Conservation (phyloP, 2,329 filamentous ascomycete species). For the Chaetomium strumarium region DNA sequence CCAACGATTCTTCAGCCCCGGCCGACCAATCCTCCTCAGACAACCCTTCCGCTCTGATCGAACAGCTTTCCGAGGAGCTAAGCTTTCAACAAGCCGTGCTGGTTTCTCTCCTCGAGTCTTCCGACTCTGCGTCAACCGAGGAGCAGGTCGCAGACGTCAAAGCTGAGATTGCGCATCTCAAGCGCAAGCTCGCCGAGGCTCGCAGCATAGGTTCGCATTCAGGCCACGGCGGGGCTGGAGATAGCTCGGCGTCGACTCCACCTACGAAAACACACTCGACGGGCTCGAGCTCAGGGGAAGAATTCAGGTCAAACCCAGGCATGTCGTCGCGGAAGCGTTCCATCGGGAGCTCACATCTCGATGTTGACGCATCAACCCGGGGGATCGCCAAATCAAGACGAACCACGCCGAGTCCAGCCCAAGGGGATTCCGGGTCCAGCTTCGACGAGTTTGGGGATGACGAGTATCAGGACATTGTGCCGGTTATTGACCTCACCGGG, state of each 20-base stretch:
- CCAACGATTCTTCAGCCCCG: constrained; percentile 4
- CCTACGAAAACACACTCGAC: constrained; percentile 9
- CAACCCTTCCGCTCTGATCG: constrained; percentile 7
- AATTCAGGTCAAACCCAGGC: not conserved
- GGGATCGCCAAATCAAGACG: constrained; percentile 31
- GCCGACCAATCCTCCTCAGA: not conserved
- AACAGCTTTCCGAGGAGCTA: constrained; percentile 36
- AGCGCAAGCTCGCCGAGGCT: constrained; percentile 25
- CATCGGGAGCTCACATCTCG: constrained; percentile 24
- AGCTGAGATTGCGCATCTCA: constrained; percentile 25
- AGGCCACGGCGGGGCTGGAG: not conserved
- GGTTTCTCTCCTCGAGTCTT: constrained; percentile 34
- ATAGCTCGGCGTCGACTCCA: not conserved
- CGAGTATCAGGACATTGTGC: not conserved
- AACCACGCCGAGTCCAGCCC: constrained; percentile 20
- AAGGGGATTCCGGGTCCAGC: not conserved
- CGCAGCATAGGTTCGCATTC: constrained; percentile 10
- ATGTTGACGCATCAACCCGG: constrained; percentile 1
- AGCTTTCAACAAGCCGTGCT: constrained; percentile 39
- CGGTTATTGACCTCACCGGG: constrained; percentile 28
- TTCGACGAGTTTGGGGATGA: constrained; percentile 2
- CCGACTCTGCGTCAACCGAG: constrained; percentile 21
- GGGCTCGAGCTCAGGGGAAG: constrained; percentile 2
- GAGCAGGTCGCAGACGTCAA: constrained; percentile 27
- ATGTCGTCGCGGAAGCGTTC: constrained; percentile 26